A percentile compares a stretch with the other conserved stretches of the same genome.
phyloP scores from a whole-genome alignment of 208 protist species.

The Spironucleus salmonicida region DNA sequence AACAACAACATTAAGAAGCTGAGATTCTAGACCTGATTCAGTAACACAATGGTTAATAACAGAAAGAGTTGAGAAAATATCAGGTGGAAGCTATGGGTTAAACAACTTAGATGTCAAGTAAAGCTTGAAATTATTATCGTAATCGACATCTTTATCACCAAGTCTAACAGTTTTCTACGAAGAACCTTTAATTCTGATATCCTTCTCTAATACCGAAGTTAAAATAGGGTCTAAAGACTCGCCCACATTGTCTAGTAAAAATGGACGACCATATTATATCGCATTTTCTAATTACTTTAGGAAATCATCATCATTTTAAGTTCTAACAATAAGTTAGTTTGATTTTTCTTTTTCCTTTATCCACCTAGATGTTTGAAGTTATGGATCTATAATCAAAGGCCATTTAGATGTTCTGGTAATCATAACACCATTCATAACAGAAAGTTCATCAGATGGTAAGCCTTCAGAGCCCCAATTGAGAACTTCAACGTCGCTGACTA shows the following conservation, averaged over 20 bases:
- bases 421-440: constrained; percentile 90
- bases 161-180: constrained; percentile 8
- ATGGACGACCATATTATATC: constrained; percentile 85
- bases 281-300: constrained; percentile 81
- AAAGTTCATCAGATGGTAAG: constrained; percentile 85
- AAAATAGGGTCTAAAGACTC: constrained; percentile 95
- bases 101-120: constrained; percentile 88
- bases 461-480: constrained; percentile 83
- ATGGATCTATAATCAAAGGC: constrained; percentile 88
- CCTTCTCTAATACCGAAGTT: constrained; percentile 85
- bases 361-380: constrained; percentile 92
- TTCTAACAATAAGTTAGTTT: constrained; percentile 69
- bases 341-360: constrained; percentile 83
- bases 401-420: constrained; percentile 71
- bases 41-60: constrained; percentile 97
- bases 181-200: constrained; percentile 64
- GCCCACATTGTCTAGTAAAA: constrained; percentile 91
- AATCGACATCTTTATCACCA: constrained; percentile 81
- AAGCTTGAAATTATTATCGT: constrained; percentile 82
- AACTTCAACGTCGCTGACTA: constrained; percentile 83
- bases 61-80: constrained; percentile 82
- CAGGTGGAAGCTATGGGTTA: constrained; percentile 89
- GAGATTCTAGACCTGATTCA: constrained; percentile 80
- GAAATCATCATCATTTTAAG: constrained; percentile 84
- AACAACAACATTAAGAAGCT: constrained; percentile 92